Evolutionary conservation across 2,329 filamentous ascomycete genomes (phyloP), one percentile per base, ranked within the genome.

Genomic region (Fusarium sp.): DNA sequence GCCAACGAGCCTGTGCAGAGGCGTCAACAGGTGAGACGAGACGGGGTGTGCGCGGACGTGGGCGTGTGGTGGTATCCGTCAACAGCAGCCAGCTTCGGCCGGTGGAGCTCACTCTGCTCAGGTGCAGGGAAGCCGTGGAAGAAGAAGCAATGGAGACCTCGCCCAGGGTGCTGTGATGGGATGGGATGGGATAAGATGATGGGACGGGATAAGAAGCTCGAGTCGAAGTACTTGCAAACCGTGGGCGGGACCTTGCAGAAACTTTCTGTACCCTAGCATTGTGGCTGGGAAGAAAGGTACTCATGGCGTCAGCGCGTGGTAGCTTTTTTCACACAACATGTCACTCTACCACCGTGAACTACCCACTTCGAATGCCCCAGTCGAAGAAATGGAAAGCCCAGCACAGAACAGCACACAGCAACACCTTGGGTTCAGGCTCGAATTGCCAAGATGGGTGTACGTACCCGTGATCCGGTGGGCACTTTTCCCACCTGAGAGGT

Each of bases 101-200:
- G 59, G 68, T 71, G 68, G 68, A 69, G 68, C 56, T 55, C 49
- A 52, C 24, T 11, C 49, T 27, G 34, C n/a, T 57, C 54, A 61
- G 65, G 57, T 53, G 46, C 54, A 71, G 67, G 59, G 61, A 71
- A 65, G 48, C 30, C 47, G 46, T 70, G 68, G 51, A 71, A 71
- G 49, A 71, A 71, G 68, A 71, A 71, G 68, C 68, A 71, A 71
- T 70, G 68, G 68, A 65, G 68, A 59, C 62, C 61, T 63, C 42
- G 40, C 57, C 68, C 52, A 51, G 63, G 67, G 47, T 20, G 44
- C 40, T 20, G 41, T 41, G 42, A 64, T 54, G 48, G 58, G 65
- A 69, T 54, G 48, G 58, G 65, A 69, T 29, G 45, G 45, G 45
- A 47, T 29, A 27, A n/a, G 44, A 46, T 45, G 22, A 45, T 52